A percentile compares a stretch with the other conserved stretches of the same genome.
Conservation (phyloP, 768 basidiomycete genomes). For the Cystoderma amianthinum region DNA sequence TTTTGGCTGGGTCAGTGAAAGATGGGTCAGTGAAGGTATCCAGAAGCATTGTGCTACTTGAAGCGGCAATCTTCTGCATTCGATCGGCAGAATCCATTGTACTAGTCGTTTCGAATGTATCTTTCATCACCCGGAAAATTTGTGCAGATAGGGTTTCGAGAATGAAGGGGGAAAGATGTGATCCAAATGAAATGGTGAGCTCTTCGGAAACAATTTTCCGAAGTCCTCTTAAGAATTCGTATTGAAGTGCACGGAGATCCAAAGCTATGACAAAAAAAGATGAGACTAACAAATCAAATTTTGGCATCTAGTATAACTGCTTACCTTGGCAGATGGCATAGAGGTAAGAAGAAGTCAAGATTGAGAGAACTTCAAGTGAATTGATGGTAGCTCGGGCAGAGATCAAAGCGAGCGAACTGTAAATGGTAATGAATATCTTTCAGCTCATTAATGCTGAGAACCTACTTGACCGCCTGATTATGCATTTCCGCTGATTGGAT, state of each 20-base stretch:
- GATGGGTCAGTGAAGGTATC: conserved; percentile 32
- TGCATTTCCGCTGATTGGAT: conserved; percentile 89
- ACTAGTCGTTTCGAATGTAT: conserved; percentile 56
- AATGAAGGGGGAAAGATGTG: conserved; percentile 21
- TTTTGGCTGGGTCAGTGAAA: conserved; percentile 18
- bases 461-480: conserved; percentile 87
- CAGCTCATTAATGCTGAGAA: conserved; percentile 6
- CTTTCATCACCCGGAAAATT: conserved; percentile 33
- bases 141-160: conserved; percentile 22
- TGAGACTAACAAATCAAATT: too few species aligned
- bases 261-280: conserved; percentile 57
- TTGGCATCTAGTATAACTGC: too few species aligned
- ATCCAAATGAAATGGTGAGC: conserved; percentile 35
- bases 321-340: conserved; percentile 63
- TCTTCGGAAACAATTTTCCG: conserved; percentile 41
- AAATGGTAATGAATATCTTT: conserved; percentile 8
- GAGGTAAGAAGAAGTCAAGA: conserved; percentile 69
- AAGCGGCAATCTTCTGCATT: conserved; percentile 57
- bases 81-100: conserved; percentile 65
- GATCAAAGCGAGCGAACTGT: conserved; percentile 75
- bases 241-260: conserved; percentile 70
- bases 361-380: conserved; percentile 71
- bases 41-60: conserved; percentile 43
- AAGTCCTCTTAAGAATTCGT: conserved; percentile 47
- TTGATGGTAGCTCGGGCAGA: conserved; percentile 76